Base-by-base conservation (phyloP, 1,284 basidiomycete genomes). In the Ceratobasidium theobromae region DNA sequence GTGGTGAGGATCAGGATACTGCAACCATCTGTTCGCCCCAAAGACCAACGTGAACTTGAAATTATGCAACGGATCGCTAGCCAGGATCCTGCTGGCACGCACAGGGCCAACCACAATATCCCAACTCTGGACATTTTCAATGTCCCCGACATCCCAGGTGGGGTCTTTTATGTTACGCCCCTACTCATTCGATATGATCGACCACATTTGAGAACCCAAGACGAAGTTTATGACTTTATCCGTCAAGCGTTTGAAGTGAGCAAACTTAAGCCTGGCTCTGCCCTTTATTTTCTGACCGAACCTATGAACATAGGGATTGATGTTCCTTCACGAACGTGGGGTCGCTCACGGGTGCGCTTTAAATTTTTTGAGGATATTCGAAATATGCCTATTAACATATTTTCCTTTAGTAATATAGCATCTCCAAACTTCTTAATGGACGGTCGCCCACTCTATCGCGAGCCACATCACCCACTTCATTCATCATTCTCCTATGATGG, bases 201-300 rank as follows among this genome's bases (percentile, higher is more conserved):
- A 3, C 66, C 66, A 3, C 3, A 25, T 18, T 43, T 49, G 3
- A 14, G 14, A 9, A 38, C 57, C 11, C 23, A 38, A 9, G 11
- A 41, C 8, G 62, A 64, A 40, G 3, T 38, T 12, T 30, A 38
- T 12, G 12, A 14, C n/a, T 35, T 67, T 5, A 27, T 67, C 6
- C 28, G 58, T 16, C 66, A 67, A n/a, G 58, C 41, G 6, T 33
- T 67, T 5, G 66, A 67, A 55, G 66, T 64, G 18, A 32, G 57
- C 14, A 14, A n/a, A n/a, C n/a, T n/a, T n/a, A n/a, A n/a, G n/a
- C n/a, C n/a, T n/a, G n/a, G n/a, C n/a, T n/a, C n/a, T n/a, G n/a
- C n/a, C n/a, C n/a, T n/a, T n/a, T 18, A 12, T 46, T n/a, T 12
- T n/a, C 23, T 2, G 6, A n/a, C n/a, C 30, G n/a, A 14, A 3